Evolutionary conservation across 768 basidiomycete species (phyloP).

Genomic region (Botryobasidium botryosum): DNA sequence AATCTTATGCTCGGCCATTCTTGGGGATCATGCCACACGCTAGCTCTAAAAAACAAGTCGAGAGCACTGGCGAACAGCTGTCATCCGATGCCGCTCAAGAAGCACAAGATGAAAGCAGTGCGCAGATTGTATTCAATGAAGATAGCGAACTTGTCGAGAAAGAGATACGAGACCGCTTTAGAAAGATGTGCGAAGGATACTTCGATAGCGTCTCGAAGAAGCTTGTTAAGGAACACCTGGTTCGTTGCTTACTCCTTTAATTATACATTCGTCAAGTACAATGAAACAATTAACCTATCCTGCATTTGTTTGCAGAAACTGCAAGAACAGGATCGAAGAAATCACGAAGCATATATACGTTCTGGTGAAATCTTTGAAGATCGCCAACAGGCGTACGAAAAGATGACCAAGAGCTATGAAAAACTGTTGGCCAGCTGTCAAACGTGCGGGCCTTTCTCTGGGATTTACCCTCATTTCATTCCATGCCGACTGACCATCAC

Average conservation of each 20-base stretch:
- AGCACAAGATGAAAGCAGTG: slow-evolving; percentile 15
- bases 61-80: slow-evolving; percentile 14
- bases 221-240: slow-evolving; percentile 79
- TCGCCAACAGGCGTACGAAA: slow-evolving; percentile 95
- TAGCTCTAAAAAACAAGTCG: slow-evolving; percentile 38
- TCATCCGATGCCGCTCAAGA: slow-evolving; percentile 28
- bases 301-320: slow-evolving; percentile 40
- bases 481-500: slow-evolving; percentile 5
- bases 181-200: slow-evolving; percentile 84
- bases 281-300: not conserved
- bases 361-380: slow-evolving; percentile 99
- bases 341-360: slow-evolving; percentile 98
- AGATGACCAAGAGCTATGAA: slow-evolving; percentile 94
- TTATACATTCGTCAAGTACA: not conserved
- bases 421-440: slow-evolving; percentile 79
- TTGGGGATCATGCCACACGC: slow-evolving; percentile 51
- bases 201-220: slow-evolving; percentile 87
- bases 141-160: slow-evolving; percentile 66
- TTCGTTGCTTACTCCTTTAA: slow-evolving; percentile 20
- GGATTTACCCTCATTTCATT: not conserved
- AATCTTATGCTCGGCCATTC: slow-evolving; percentile 77
- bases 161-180: slow-evolving; percentile 76
- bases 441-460: slow-evolving; percentile 32
- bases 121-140: slow-evolving; percentile 9
- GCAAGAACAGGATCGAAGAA: slow-evolving; percentile 91